Conservation (phyloP, 2,329 filamentous ascomycete species). For the Beauveria australis region DNA sequence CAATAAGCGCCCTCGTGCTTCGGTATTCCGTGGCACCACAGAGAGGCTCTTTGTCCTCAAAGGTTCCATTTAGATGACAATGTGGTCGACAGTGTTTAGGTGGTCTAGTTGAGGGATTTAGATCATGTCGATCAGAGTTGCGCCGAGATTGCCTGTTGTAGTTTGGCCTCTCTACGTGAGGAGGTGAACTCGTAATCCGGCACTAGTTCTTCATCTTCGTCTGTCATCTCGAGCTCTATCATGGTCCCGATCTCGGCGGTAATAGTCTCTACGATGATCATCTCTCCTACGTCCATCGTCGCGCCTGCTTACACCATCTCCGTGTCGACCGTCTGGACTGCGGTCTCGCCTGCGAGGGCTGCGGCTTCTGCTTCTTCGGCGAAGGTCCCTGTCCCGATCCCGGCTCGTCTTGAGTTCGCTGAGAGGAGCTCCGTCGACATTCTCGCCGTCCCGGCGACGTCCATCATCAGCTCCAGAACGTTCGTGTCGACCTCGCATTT, state of each 20-base stretch:
- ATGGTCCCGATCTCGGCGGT: neutral
- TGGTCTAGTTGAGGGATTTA: neutral
- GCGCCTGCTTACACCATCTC: conserved; percentile 23
- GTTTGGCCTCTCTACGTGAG: neutral
- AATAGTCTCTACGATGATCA: conserved; percentile 1
- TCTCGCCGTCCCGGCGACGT: conserved; percentile 15
- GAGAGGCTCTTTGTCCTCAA: neutral
- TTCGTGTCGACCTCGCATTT: conserved; percentile 47
- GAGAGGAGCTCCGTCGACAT: neutral
- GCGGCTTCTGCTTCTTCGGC: conserved; percentile 34
- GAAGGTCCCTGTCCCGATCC: conserved; percentile 6
- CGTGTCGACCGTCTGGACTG: conserved; percentile 25
- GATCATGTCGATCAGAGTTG: neutral
- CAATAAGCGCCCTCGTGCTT: neutral
- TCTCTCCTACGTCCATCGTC: conserved; percentile 3
- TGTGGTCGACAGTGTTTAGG: neutral
- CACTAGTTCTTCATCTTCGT: neutral
- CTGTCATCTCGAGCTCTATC: neutral
- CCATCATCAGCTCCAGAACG: conserved; percentile 25
- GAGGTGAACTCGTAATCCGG: neutral
- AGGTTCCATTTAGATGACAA: neutral
- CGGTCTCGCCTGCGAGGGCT: conserved; percentile 27
- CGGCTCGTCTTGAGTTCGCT: conserved; percentile 8
- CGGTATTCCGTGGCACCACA: neutral
- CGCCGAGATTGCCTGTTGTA: neutral